Percentiles rank a stretch among this genome's conserved stretches.
These are phyloP conservation scores for Blumeria graminis DNA, from an alignment of 2,329 filamentous ascomycete genomes.

Conservation along the genomic window DNA sequence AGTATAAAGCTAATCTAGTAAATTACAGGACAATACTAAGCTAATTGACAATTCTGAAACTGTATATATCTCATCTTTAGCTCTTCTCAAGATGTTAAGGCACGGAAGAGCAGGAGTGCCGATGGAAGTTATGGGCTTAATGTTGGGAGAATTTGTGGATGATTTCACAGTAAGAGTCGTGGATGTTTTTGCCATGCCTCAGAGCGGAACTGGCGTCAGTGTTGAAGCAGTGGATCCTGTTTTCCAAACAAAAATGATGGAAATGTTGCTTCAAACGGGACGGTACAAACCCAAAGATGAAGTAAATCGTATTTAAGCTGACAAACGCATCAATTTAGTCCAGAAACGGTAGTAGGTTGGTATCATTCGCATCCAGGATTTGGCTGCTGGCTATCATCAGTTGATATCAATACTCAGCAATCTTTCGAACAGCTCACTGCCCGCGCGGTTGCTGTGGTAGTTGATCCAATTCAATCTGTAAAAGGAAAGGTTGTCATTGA, in stretches of 20 bases:
- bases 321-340: slow-evolving; percentile 25
- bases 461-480: slow-evolving; percentile 96
- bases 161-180: slow-evolving; percentile 97
- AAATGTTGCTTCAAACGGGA: slow-evolving; percentile 94
- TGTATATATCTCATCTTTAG: slow-evolving; percentile 94
- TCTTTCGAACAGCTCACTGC: slow-evolving; percentile 98
- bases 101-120: slow-evolving; percentile 93
- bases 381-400: slow-evolving; percentile 94
- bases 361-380: slow-evolving; percentile 99
- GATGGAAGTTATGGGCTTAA: slow-evolving; percentile 99
- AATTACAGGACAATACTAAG: slow-evolving; percentile 52
- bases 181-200: slow-evolving; percentile 97
- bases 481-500: slow-evolving; percentile 99
- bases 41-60: slow-evolving; percentile 98
- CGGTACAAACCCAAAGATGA: slow-evolving; percentile 27
- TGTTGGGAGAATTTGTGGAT: slow-evolving; percentile 96
- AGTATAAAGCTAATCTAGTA: slow-evolving; percentile 4
- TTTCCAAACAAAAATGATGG: slow-evolving; percentile 99
- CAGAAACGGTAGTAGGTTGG: slow-evolving; percentile 95
- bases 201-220: slow-evolving; percentile 92
- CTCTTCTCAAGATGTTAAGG: slow-evolving; percentile 92
- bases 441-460: slow-evolving; percentile 87
- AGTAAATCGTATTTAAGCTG: not conserved
- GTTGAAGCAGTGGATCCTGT: slow-evolving; percentile 96
- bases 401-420: slow-evolving; percentile 99